Base-by-base conservation (phyloP, 1,139 yeast genomes). In the Geotrichum europaeum region DNA sequence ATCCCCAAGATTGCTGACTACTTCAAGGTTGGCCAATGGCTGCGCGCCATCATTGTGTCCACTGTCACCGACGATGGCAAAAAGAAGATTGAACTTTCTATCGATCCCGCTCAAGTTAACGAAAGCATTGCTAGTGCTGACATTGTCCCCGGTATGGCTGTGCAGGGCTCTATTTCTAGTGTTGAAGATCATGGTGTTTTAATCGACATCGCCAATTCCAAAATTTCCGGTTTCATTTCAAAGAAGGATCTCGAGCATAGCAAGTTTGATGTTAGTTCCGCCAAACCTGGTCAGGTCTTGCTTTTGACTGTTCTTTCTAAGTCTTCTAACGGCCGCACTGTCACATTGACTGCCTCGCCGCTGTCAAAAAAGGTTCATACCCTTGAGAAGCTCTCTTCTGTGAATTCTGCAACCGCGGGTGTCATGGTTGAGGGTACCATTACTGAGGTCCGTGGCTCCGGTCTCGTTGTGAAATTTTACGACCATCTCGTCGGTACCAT, bases 351-450 rank as follows among this genome's bases (percentile, higher is more conserved):
- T 60, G 75, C 76, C 36, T 73, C 78, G 34, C 69, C 75, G 1
- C 68, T 68, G 56, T 75, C 76, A 57, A 82, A 84, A 67, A 77
- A 76, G 65, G 65, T 71, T 28, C 72, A 79, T 4, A 70, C 79
- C 24, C 75, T 86, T 9, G 69, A 84, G 15, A 75, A 86, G 4
- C 84, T 89, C 45, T 78, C 89, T 0, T 83, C 94, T 4, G 77
- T 89, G 28, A 96, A 89, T 66, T 83, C 96, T 3, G 80, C 92
- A 47, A 81, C 87, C 53, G 96, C 99, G 1, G 99, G 99, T 68
- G 81, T 85, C 65, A 70, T 86, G 22, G 90, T 92, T 4, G 90
- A 89, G 64, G 89, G 92, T 5, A 75, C 86, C 49, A 82, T 92
- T 45, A 79, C 86, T 34, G 84, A 84, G 20, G 81, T 85, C 9